Evolutionary conservation across 257 asterid genomes (phyloP).

Genomic region (Primulina eburnea): DNA sequence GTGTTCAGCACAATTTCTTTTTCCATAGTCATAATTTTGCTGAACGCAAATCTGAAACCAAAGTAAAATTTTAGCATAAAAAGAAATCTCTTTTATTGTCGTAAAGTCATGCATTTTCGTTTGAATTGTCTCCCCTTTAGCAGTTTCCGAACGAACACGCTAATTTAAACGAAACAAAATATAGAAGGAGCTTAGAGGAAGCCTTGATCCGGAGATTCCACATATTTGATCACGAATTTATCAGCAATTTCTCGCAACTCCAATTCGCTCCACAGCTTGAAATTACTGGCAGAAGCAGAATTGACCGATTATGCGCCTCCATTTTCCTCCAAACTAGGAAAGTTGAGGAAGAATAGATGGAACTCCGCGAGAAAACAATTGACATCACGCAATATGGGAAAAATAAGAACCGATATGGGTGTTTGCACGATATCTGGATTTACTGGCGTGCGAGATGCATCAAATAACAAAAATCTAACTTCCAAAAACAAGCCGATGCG

Average conservation of each 20-base stretch:
- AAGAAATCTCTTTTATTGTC: background rate
- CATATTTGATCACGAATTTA: conserved; percentile 56
- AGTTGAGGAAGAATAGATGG: background rate
- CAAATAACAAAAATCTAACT: too few species aligned
- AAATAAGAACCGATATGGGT: too few species aligned
- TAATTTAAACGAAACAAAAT: background rate
- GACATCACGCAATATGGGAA: too few species aligned
- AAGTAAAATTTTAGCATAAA: background rate
- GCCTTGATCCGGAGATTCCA: conserved; percentile 69
- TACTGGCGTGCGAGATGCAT: too few species aligned
- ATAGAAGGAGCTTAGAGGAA: conserved; percentile 14
- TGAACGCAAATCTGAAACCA: too few species aligned
- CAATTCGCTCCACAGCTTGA: conserved; percentile 73
- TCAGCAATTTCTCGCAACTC: conserved; percentile 64
- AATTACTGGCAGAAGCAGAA: conserved; percentile 29
- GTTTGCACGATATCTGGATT: too few species aligned
- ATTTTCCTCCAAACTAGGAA: conserved; percentile 23
- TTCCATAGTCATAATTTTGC: background rate
- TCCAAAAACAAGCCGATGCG: too few species aligned
- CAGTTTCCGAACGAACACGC: background rate
- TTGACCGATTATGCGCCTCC: conserved; percentile 55
- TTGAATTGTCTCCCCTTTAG: background rate
- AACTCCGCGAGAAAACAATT: too few species aligned
- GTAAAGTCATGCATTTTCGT: background rate
- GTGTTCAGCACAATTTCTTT: background rate